A percentile compares a stretch with the other conserved stretches of the same genome.
Conservation (phyloP, 768 basidiomycete species). For the Sporobolomyces pararoseus region DNA sequence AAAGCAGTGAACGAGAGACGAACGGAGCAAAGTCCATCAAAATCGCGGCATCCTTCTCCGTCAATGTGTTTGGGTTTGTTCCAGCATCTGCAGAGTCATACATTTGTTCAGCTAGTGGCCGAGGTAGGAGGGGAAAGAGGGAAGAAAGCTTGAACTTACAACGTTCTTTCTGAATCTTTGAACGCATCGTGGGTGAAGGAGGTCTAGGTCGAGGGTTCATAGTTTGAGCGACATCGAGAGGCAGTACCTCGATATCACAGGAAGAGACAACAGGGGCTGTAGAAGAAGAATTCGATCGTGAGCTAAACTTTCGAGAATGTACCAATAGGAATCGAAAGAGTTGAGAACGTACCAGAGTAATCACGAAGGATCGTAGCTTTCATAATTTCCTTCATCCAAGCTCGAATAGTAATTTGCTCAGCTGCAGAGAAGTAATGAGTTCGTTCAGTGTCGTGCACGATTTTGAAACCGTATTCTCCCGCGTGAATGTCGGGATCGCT, state of each 20-base stretch:
- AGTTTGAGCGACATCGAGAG: constrained; percentile 86
- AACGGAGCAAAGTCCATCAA: constrained; percentile 49
- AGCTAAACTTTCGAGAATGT: not conserved
- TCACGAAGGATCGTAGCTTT: constrained; percentile 95
- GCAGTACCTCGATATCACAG: constrained; percentile 93
- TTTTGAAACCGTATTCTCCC: constrained; percentile 89
- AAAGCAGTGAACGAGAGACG: not conserved
- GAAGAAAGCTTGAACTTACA: constrained; percentile 17
- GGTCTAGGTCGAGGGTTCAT: constrained; percentile 95
- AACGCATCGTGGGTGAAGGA: constrained; percentile 90
- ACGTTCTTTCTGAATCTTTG: constrained; percentile 77
- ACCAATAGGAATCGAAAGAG: not conserved
- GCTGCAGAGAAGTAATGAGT: constrained; percentile 88
- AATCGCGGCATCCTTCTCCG: constrained; percentile 47
- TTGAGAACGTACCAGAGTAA: constrained; percentile 66
- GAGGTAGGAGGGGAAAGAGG: constrained; percentile 57
- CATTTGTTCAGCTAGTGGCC: constrained; percentile 54
- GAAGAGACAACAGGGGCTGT: constrained; percentile 90
- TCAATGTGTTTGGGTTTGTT: constrained; percentile 47
- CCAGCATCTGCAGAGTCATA: constrained; percentile 52
- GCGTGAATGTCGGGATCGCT: constrained; percentile 84
- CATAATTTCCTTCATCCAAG: constrained; percentile 99
- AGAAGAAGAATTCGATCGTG: not conserved
- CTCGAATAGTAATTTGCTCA: constrained; percentile 76
- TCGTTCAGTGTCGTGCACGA: constrained; percentile 82